Conservation (phyloP, 257 asterid genomes). For the Linderniella brevidens region DNA sequence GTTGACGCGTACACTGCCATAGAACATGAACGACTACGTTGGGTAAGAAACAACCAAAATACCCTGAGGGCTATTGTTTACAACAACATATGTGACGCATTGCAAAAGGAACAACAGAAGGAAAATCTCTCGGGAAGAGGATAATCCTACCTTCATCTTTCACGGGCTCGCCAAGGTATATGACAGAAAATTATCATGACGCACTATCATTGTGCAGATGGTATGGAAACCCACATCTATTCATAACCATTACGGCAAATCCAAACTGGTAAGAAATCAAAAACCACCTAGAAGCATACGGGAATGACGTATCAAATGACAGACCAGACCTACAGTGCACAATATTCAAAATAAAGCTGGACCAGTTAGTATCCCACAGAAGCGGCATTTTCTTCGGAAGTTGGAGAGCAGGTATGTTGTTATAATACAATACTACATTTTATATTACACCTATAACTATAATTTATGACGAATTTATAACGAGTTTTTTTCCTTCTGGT, state of each 20-base stretch:
- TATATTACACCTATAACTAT: no score
- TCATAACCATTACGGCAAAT: conserved; percentile 6
- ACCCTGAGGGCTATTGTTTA: background rate
- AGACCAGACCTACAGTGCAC: background rate
- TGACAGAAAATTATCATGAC: conserved; percentile 6
- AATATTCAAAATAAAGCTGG: conserved; percentile 2
- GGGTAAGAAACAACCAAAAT: background rate
- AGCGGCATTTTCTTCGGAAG: background rate
- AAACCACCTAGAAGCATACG: background rate
- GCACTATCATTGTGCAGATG: background rate
- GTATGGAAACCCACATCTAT: conserved; percentile 3
- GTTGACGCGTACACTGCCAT: background rate
- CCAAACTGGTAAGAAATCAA: conserved; percentile 5
- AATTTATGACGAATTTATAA: no score
- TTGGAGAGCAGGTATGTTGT: no score
- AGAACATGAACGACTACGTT: background rate
- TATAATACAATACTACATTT: no score
- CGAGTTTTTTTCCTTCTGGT: no score
- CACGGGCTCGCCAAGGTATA: background rate
- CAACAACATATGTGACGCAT: background rate
- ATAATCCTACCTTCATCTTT: background rate
- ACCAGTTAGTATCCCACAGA: background rate
- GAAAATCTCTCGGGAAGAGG: background rate
- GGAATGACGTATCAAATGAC: background rate
- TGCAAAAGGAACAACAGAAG: background rate